phyloP scores from a whole-genome alignment of 73 alveolate species.

The Paramecium pentaurelia region DNA sequence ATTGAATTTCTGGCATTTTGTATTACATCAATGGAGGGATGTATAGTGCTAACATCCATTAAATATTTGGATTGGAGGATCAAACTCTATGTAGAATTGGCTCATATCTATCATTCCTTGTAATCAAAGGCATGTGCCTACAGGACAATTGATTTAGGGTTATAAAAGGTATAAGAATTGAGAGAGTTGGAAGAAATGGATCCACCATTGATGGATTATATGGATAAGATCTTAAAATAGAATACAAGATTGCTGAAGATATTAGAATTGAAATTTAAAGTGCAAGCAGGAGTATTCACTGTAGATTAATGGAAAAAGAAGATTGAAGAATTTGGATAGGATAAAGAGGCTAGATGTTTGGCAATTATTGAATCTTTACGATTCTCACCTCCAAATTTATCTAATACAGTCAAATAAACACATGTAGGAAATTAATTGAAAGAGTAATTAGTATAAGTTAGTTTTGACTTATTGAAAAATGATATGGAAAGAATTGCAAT shows the following conservation, averaged over 20 bases:
- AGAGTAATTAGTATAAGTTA: slow-evolving; percentile 76
- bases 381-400: slow-evolving; percentile 76
- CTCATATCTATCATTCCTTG: slow-evolving; percentile 83
- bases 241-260: background rate
- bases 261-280: slow-evolving; percentile 79
- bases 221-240: background rate
- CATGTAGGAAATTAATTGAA: slow-evolving; percentile 69
- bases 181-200: slow-evolving; percentile 88
- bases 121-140: slow-evolving; percentile 88
- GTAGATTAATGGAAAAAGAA: slow-evolving; percentile 97
- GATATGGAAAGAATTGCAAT: slow-evolving; percentile 87
- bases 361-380: slow-evolving; percentile 80
- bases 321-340: slow-evolving; percentile 88
- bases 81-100: slow-evolving; percentile 87
- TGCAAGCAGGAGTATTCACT: slow-evolving; percentile 83
- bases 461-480: slow-evolving; percentile 79
- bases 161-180: background rate
- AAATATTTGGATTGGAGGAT: slow-evolving; percentile 93
- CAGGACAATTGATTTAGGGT: slow-evolving; percentile 64
- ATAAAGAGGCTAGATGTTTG: slow-evolving; percentile 70
- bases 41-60: slow-evolving; percentile 85
- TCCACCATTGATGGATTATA: slow-evolving; percentile 76
- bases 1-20: slow-evolving; percentile 84
- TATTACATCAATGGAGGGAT: slow-evolving; percentile 84
- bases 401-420: slow-evolving; percentile 72